phyloP scores from a whole-genome alignment of 164 flowering plant species.

The Echeveria elegans region DNA sequence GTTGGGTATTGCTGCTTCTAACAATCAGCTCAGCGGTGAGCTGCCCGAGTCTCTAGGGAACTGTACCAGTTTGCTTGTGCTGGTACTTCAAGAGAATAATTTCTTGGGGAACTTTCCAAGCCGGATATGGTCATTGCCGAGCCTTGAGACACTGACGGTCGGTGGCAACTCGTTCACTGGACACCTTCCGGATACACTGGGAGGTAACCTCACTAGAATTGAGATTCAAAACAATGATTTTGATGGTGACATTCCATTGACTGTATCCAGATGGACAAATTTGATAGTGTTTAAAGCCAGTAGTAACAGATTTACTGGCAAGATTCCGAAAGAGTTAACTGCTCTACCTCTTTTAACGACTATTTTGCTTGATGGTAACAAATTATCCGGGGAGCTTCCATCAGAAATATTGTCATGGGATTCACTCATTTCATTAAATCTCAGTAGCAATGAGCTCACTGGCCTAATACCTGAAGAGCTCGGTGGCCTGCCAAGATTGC shows the following conservation, averaged over 20 bases:
- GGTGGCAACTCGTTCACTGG: slow-evolving; percentile 46
- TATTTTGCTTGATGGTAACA: slow-evolving; percentile 49
- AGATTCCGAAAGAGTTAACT: slow-evolving; percentile 40
- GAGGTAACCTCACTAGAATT: slow-evolving; percentile 38
- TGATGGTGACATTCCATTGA: slow-evolving; percentile 39
- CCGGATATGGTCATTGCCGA: slow-evolving; percentile 32
- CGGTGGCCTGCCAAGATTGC: slow-evolving; percentile 34
- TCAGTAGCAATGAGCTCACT: slow-evolving; percentile 44
- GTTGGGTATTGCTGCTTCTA: slow-evolving; percentile 36
- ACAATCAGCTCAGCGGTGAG: slow-evolving; percentile 45
- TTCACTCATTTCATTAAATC: slow-evolving; percentile 30
- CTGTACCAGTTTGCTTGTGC: slow-evolving; percentile 29
- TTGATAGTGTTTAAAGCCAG: slow-evolving; percentile 41
- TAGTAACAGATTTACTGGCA: slow-evolving; percentile 43
- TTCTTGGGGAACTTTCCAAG: slow-evolving; percentile 52
- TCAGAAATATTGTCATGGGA: slow-evolving; percentile 42
- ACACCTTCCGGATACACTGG: slow-evolving; percentile 25
- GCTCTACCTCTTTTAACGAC: slow-evolving; percentile 23
- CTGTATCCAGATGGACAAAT: slow-evolving; percentile 20
- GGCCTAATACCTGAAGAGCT: slow-evolving; percentile 49
- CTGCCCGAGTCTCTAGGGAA: slow-evolving; percentile 49
- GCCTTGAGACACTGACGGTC: slow-evolving; percentile 25
- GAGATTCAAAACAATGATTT: slow-evolving; percentile 49
- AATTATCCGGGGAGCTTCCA: slow-evolving; percentile 58
- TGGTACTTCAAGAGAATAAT: slow-evolving; percentile 33